phyloP scores from a whole-genome alignment of 441 rosid species.

The Pelargonium myrrhifolium region DNA sequence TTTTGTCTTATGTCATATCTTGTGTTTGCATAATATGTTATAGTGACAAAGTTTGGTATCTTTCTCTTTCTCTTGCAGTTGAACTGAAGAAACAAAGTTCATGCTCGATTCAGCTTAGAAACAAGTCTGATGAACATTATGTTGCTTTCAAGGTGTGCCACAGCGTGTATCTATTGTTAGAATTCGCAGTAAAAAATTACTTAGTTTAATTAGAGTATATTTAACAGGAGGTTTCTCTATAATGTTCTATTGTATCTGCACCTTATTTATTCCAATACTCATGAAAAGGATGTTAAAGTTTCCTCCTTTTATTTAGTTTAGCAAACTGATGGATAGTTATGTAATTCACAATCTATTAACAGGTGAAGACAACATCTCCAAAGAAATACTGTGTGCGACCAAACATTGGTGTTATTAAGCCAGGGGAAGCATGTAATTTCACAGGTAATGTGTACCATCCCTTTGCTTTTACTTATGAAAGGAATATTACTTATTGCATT shows the following conservation, averaged over 20 bases:
- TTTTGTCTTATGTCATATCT: neutral
- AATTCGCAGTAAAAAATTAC: neutral
- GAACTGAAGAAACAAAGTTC: conserved; percentile 46
- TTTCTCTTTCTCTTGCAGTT: conserved; percentile 25
- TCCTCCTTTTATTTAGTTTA: neutral
- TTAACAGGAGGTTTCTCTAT: neutral
- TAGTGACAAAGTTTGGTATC: neutral
- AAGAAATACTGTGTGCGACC: conserved; percentile 49
- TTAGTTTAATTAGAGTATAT: neutral
- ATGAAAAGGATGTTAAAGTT: neutral
- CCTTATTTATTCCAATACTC: neutral
- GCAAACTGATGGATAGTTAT: neutral
- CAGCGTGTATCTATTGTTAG: neutral
- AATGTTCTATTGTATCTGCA: neutral
- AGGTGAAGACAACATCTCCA: conserved; percentile 56
- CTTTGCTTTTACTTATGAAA: neutral
- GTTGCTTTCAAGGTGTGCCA: conserved; percentile 48
- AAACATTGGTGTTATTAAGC: conserved; percentile 39
- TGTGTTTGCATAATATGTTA: neutral
- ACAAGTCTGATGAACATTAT: conserved; percentile 42
- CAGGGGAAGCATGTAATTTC: conserved; percentile 30
- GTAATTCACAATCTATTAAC: conserved; percentile 2
- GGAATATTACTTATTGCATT: neutral
- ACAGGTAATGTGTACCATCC: conserved; percentile 24
- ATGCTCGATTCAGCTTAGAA: conserved; percentile 34